These are phyloP conservation scores for Mycena galericulata DNA, from an alignment of 768 basidiomycete species.

Conservation along the genomic window DNA sequence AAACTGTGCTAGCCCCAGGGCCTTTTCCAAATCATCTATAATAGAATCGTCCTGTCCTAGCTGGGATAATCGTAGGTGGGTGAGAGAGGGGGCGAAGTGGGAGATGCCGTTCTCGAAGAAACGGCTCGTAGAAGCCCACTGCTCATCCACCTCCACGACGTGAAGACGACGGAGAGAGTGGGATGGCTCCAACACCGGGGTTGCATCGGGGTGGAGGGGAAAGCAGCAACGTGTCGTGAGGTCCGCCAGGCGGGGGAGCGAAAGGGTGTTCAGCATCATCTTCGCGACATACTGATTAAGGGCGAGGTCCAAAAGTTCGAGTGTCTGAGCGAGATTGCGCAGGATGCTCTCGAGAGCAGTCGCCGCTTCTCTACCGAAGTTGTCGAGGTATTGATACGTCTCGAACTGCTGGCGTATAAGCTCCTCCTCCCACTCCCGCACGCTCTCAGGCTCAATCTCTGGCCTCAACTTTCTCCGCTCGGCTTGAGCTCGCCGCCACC, in stretches of 20 bases:
- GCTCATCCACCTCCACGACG: slow-evolving; percentile 38
- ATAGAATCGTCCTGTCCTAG: background rate
- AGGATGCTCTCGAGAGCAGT: slow-evolving; percentile 31
- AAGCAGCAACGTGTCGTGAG: slow-evolving; percentile 45
- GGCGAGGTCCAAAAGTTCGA: slow-evolving; percentile 41
- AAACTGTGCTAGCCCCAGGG: slow-evolving; percentile 1
- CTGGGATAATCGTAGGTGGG: slow-evolving; percentile 32
- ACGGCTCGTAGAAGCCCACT: slow-evolving; percentile 25
- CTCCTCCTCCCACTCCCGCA: no score
- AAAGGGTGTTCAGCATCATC: slow-evolving; percentile 32
- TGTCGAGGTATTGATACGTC: background rate
- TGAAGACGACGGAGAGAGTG: slow-evolving; percentile 39
- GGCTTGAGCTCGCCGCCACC: background rate
- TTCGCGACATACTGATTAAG: slow-evolving; percentile 37
- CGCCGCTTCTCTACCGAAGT: slow-evolving; percentile 5
- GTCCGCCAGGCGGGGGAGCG: slow-evolving; percentile 42
- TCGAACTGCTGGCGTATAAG: background rate
- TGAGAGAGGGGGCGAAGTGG: slow-evolving; percentile 36
- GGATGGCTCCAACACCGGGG: slow-evolving; percentile 29
- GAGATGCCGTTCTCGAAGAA: slow-evolving; percentile 41
- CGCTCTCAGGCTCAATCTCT: background rate
- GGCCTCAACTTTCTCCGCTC: background rate
- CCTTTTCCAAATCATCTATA: background rate
- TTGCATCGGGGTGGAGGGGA: slow-evolving; percentile 29
- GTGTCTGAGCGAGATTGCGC: slow-evolving; percentile 35